phyloP scores from a whole-genome alignment of 306 rosid species.

The Acacia crassicarpa region DNA sequence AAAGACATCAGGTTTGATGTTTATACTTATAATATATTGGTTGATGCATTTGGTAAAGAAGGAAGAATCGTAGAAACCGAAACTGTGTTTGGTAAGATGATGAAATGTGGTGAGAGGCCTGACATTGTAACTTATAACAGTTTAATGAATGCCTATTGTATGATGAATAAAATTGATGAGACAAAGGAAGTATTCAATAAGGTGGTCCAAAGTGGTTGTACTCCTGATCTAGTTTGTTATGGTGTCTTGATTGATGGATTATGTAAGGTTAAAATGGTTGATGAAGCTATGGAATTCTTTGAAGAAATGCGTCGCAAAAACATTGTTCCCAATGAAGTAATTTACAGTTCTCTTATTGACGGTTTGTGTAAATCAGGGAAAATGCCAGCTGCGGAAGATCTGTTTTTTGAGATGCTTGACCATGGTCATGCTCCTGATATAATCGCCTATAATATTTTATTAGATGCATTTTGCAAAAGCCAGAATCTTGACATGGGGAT shows the following conservation, averaged over 20 bases:
- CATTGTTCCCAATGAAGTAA: background rate
- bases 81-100: background rate
- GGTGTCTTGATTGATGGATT: background rate
- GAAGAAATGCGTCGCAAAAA: background rate
- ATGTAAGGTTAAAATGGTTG: background rate
- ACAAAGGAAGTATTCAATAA: background rate
- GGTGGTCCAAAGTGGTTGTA: background rate
- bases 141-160: conserved; percentile 25
- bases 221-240: background rate
- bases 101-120: background rate
- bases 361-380: background rate
- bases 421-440: background rate
- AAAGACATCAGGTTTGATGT: conserved; percentile 7
- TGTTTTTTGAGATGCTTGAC: background rate
- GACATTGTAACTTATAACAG: conserved; percentile 6
- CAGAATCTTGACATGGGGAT: background rate
- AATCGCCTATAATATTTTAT: background rate
- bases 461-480: background rate
- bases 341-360: background rate
- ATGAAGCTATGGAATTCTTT: background rate
- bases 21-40: background rate
- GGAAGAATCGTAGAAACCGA: background rate
- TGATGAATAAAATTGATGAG: background rate
- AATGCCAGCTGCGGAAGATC: background rate
- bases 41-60: conserved; percentile 13